phyloP scores from a whole-genome alignment of 768 basidiomycete species.

The Galerina sulciceps region DNA sequence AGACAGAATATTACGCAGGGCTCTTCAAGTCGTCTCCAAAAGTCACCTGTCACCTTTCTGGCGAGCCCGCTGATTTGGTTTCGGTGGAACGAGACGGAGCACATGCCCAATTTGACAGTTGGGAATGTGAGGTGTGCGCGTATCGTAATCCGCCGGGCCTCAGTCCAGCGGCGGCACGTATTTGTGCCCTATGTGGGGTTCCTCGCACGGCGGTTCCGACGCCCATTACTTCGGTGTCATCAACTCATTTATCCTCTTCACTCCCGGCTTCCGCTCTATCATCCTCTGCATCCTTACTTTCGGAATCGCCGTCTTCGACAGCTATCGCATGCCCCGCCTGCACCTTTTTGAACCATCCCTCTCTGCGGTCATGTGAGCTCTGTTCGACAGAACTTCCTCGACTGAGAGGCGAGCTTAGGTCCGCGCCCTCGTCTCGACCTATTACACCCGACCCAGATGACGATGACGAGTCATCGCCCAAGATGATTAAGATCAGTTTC shows the following conservation, averaged over 20 bases:
- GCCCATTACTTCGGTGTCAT: slow-evolving; percentile 26
- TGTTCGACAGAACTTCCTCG: slow-evolving; percentile 73
- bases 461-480: slow-evolving; percentile 35
- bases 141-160: slow-evolving; percentile 80
- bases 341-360: slow-evolving; percentile 90
- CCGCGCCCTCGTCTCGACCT: slow-evolving; percentile 70
- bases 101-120: slow-evolving; percentile 52
- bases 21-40: slow-evolving; percentile 91
- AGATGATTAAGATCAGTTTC: slow-evolving; percentile 84
- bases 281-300: slow-evolving; percentile 36
- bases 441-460: slow-evolving; percentile 51
- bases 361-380: slow-evolving; percentile 79
- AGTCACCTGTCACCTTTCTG: slow-evolving; percentile 73
- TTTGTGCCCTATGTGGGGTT: slow-evolving; percentile 86
- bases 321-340: slow-evolving; percentile 80
- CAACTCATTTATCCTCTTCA: slow-evolving; percentile 37
- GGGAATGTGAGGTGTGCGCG: slow-evolving; percentile 91
- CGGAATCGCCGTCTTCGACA: slow-evolving; percentile 26
- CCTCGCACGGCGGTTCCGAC: slow-evolving; percentile 48
- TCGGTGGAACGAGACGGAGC: slow-evolving; percentile 22
- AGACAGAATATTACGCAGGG: slow-evolving; percentile 89
- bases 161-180: slow-evolving; percentile 67
- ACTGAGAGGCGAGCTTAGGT: slow-evolving; percentile 44
- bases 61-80: slow-evolving; percentile 25
- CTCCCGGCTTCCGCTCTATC: slow-evolving; percentile 43